These are phyloP conservation scores for Punica granatum DNA, from an alignment of 345 rosid species.

Conservation along the genomic window DNA sequence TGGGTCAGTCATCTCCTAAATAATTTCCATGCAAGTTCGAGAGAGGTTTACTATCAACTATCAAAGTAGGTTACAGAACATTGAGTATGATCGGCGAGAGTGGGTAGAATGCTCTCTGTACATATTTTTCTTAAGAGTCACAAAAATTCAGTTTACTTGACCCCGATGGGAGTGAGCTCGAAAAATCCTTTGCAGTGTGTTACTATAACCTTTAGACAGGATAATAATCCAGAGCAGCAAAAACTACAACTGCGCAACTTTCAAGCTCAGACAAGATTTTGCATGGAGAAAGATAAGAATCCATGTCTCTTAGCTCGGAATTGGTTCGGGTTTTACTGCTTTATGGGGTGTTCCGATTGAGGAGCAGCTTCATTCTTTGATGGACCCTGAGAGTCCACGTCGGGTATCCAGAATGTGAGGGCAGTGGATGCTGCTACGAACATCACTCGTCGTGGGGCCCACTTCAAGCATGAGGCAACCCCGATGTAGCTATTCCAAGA, in stretches of 20 bases:
- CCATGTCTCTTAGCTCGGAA: background rate
- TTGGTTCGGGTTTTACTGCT: conserved; percentile 12
- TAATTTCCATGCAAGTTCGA: too few relatives aligned
- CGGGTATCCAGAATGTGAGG: conserved; percentile 92
- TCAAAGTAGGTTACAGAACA: too few relatives aligned
- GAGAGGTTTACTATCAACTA: too few relatives aligned
- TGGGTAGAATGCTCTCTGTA: too few relatives aligned
- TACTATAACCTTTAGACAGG: too few relatives aligned
- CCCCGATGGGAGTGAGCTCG: too few relatives aligned
- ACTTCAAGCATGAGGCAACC: conserved; percentile 70
- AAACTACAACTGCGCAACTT: background rate
- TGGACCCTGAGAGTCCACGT: conserved; percentile 13
- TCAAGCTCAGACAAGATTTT: background rate
- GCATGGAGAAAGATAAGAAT: background rate
- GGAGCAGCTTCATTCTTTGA: conserved; percentile 14
- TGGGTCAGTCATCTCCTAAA: too few relatives aligned
- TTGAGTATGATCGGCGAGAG: too few relatives aligned
- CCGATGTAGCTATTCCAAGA: conserved; percentile 81
- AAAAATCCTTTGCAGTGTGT: too few relatives aligned
- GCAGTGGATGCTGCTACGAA: conserved; percentile 78
- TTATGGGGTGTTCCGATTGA: conserved; percentile 17
- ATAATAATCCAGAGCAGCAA: background rate
- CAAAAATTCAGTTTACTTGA: too few relatives aligned
- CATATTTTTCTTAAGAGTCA: too few relatives aligned
- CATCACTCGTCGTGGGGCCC: conserved; percentile 96